phyloP scores from a whole-genome alignment of 345 rosid species.

The Zanthoxylum bungeanum region DNA sequence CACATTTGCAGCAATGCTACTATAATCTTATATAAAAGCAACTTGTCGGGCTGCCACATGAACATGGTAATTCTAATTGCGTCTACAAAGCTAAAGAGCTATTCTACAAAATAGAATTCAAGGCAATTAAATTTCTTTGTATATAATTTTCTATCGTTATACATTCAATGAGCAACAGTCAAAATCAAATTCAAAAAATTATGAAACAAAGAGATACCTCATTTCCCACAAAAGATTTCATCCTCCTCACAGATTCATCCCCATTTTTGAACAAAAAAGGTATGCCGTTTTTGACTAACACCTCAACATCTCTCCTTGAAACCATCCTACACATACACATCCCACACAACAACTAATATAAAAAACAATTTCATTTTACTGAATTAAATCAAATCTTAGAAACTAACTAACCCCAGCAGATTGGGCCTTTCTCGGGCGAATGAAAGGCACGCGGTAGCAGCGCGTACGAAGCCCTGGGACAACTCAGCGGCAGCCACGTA shows the following conservation, averaged over 20 bases:
- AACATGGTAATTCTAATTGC: background rate
- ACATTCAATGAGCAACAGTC: background rate
- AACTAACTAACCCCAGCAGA: slow-evolving; percentile 38
- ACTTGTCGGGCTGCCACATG: background rate
- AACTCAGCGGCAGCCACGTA: slow-evolving; percentile 31
- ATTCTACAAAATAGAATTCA: too few relatives aligned
- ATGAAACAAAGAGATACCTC: slow-evolving; percentile 27
- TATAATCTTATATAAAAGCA: background rate
- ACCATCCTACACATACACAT: slow-evolving; percentile 46
- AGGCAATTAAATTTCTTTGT: too few relatives aligned
- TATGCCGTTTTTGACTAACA: slow-evolving; percentile 50
- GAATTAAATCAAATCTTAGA: background rate
- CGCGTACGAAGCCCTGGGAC: slow-evolving; percentile 50
- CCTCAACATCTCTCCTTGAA: slow-evolving; percentile 62
- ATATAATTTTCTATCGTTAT: background rate
- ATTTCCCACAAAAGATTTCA: slow-evolving; percentile 46
- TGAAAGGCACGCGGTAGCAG: slow-evolving; percentile 59
- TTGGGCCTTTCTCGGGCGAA: slow-evolving; percentile 60
- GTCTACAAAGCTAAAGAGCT: background rate
- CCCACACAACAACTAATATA: background rate
- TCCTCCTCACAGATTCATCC: slow-evolving; percentile 51
- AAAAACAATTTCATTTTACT: background rate
- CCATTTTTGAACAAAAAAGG: slow-evolving; percentile 64
- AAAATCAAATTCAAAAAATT: background rate
- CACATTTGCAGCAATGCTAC: background rate